phyloP scores from a whole-genome alignment of 441 rosid species.

The Gossypium trilobum region DNA sequence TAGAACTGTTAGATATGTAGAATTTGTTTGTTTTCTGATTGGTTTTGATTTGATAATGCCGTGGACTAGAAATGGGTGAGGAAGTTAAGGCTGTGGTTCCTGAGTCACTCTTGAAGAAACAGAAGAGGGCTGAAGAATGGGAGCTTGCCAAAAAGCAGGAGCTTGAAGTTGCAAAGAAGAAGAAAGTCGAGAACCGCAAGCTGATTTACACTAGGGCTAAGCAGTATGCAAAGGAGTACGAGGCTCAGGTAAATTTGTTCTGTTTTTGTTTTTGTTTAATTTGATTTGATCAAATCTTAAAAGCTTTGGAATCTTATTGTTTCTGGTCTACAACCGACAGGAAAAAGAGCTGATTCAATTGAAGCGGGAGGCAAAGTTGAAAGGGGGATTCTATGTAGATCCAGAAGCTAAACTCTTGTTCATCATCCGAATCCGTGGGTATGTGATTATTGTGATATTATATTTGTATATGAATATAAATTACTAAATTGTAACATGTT shows the following conservation, averaged over 20 bases:
- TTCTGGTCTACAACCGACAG: not conserved
- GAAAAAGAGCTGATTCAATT: slow-evolving; percentile 46
- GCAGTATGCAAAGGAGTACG: slow-evolving; percentile 46
- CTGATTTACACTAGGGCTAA: slow-evolving; percentile 46
- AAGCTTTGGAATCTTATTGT: not conserved
- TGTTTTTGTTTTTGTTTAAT: not conserved
- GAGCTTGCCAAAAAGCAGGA: slow-evolving; percentile 42
- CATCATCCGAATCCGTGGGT: slow-evolving; percentile 66
- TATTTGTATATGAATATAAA: not conserved
- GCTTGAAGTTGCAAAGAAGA: slow-evolving; percentile 32
- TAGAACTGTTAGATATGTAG: not conserved
- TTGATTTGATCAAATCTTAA: not conserved
- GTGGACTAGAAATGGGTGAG: not conserved
- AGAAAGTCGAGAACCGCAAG: slow-evolving; percentile 40
- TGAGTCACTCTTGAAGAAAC: slow-evolving; percentile 63
- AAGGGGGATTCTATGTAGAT: slow-evolving; percentile 67
- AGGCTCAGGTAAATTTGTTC: slow-evolving; percentile 27
- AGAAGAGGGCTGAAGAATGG: slow-evolving; percentile 69
- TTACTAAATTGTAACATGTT: not conserved
- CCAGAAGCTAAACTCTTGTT: slow-evolving; percentile 69
- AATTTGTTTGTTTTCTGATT: not conserved
- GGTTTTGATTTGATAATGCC: not conserved
- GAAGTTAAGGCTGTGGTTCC: slow-evolving; percentile 39
- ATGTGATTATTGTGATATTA: slow-evolving; percentile 12
- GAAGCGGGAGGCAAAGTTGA: slow-evolving; percentile 69